Percentiles rank a stretch among this genome's conserved stretches.
Conservation (phyloP, 805 yeast species). For the Kodamaea kaohsiungensis region DNA sequence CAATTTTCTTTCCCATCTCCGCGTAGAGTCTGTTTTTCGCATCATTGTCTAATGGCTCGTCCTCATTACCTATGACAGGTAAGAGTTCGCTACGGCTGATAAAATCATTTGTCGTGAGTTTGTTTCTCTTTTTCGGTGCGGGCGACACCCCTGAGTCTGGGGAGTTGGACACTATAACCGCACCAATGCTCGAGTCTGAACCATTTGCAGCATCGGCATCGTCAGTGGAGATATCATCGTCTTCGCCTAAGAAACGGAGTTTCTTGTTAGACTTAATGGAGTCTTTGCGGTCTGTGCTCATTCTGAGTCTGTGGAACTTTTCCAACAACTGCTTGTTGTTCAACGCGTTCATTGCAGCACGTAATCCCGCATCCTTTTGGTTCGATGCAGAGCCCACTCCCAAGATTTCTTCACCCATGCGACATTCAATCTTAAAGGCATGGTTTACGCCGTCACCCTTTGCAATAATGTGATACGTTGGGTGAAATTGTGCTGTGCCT, state of each 20-base stretch:
- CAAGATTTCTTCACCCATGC: conserved; percentile 61
- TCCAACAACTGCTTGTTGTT: conserved; percentile 58
- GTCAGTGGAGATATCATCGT: conserved; percentile 6
- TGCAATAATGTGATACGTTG: conserved; percentile 53
- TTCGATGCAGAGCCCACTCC: conserved; percentile 75
- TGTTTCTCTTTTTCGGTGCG: conserved; percentile 42
- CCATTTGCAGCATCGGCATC: background rate
- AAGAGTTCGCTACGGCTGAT: conserved; percentile 16
- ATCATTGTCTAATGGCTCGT: conserved; percentile 28
- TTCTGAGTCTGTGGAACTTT: conserved; percentile 59
- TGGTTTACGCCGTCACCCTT: conserved; percentile 48
- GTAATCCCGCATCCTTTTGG: conserved; percentile 72
- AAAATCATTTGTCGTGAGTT: conserved; percentile 15
- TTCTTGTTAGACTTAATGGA: conserved; percentile 14
- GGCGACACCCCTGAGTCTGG: background rate
- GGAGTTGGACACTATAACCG: background rate
- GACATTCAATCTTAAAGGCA: conserved; percentile 66
- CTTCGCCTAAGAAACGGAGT: conserved; percentile 3
- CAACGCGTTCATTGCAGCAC: conserved; percentile 85
- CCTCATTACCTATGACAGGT: conserved; percentile 30
- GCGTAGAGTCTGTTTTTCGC: conserved; percentile 45
- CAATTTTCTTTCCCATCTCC: conserved; percentile 34
- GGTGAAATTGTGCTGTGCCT: conserved; percentile 70
- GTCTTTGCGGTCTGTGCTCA: conserved; percentile 23
- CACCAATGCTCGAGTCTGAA: background rate